A percentile compares a stretch with the other conserved stretches of the same genome.
These are phyloP conservation scores for Coniella lustricola DNA, from an alignment of 2,329 filamentous ascomycete genomes.

Conservation along the genomic window DNA sequence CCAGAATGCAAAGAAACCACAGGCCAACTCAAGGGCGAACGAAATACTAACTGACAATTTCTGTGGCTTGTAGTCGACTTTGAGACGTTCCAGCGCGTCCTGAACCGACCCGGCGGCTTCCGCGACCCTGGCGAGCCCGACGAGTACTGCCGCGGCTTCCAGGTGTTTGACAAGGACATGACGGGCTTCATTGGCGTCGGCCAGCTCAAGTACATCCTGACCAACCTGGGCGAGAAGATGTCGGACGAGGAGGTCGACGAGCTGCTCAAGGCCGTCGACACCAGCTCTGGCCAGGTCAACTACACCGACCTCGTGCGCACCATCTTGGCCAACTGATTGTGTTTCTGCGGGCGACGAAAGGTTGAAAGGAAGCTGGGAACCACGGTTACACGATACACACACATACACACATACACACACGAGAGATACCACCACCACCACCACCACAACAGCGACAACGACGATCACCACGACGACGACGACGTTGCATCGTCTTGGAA, in stretches of 20 bases:
- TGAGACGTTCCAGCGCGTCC: conserved; percentile 90
- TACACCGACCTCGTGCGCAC: conserved; percentile 87
- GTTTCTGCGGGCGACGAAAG: no score
- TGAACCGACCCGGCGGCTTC: conserved; percentile 97
- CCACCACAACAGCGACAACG: no score
- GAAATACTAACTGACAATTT: not conserved
- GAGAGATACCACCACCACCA: conserved; percentile 8
- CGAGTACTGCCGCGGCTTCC: conserved; percentile 97
- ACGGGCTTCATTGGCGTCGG: conserved; percentile 96
- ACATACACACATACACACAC: no score
- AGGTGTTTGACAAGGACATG: conserved; percentile 99
- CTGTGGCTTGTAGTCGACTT: conserved; percentile 69
- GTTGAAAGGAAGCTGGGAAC: conserved; percentile 4
- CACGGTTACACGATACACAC: not conserved
- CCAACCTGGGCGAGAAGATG: conserved; percentile 99
- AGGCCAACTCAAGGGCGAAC: not conserved
- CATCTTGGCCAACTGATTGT: conserved; percentile 70
- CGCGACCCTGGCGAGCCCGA: conserved; percentile 96
- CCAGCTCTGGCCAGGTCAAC: conserved; percentile 92
- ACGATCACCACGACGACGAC: no score
- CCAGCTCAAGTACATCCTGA: conserved; percentile 95
- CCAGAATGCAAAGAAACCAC: not conserved
- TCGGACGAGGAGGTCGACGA: conserved; percentile 98
- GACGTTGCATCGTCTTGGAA: not conserved
- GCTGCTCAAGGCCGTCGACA: conserved; percentile 96